Percentiles rank a stretch among this genome's conserved stretches.
Evolutionary conservation across 164 flowering plant species (phyloP).

Genomic region (Euptelea pleiosperma): DNA sequence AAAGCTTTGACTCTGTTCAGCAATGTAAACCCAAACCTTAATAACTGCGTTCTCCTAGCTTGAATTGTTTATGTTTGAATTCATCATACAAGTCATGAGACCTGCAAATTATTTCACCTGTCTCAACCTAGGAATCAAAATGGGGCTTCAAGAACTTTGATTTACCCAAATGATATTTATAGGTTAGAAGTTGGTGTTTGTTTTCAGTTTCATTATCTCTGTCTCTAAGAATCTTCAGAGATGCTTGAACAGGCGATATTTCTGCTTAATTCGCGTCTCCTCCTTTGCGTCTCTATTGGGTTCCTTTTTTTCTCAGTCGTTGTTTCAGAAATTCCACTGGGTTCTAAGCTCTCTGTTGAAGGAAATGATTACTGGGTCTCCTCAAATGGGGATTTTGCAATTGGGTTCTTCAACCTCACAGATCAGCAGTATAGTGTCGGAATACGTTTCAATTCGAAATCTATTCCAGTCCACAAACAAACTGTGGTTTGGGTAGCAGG

Average conservation of each 20-base stretch:
- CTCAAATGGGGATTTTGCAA: conserved; percentile 56
- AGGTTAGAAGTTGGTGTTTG: neutral
- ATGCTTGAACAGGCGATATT: conserved; percentile 23
- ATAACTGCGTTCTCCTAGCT: conserved; percentile 1
- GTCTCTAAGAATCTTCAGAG: conserved; percentile 13
- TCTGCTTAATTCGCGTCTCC: conserved; percentile 5
- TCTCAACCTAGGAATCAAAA: conserved; percentile 12
- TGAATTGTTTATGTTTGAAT: conserved; percentile 3
- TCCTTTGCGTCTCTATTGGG: conserved; percentile 21
- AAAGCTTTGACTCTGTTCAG: conserved; percentile 17
- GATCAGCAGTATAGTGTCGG: conserved; percentile 47
- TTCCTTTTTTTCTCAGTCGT: conserved; percentile 24
- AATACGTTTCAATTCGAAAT: conserved; percentile 46
- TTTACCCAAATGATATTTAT: neutral
- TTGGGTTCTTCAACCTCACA: conserved; percentile 52
- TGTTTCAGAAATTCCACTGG: conserved; percentile 44
- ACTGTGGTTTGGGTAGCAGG: conserved; percentile 69
- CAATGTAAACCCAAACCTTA: conserved; percentile 1
- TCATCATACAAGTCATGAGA: conserved; percentile 3
- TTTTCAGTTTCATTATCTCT: conserved; percentile 1
- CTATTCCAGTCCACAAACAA: conserved; percentile 40
- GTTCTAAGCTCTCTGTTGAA: conserved; percentile 43
- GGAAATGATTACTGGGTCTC: conserved; percentile 57
- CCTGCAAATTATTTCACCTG: neutral
- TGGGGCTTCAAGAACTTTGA: conserved; percentile 1